Percentiles rank a stretch among this genome's conserved stretches.
Evolutionary conservation across 257 asterid genomes (phyloP).

Genomic region (Salvia miltiorrhiza): DNA sequence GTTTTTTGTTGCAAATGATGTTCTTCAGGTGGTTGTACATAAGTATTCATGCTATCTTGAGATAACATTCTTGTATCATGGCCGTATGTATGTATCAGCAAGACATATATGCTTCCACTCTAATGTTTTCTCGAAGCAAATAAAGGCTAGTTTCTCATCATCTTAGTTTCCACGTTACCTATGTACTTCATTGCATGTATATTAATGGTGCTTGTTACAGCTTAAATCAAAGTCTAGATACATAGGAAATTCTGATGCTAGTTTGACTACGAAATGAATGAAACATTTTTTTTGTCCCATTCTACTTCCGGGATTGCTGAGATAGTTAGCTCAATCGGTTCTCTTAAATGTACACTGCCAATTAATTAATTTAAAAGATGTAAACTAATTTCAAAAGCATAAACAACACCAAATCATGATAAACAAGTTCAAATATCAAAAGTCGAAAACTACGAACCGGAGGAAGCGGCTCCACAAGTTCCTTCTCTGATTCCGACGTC

Average conservation of each 20-base stretch:
- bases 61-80: constrained; percentile 90
- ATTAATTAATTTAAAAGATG: neutral
- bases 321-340: neutral
- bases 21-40: constrained; percentile 75
- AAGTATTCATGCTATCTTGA: constrained; percentile 96
- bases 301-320: neutral
- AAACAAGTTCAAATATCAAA: too few relatives aligned
- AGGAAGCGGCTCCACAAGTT: too few relatives aligned
- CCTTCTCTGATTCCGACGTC: too few relatives aligned
- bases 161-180: constrained; percentile 3
- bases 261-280: neutral
- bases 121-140: constrained; percentile 87
- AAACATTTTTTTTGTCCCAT: neutral
- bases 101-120: constrained; percentile 95
- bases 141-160: constrained; percentile 53
- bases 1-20: constrained; percentile 16
- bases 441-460: too few relatives aligned
- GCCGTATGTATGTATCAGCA: constrained; percentile 82
- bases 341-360: neutral
- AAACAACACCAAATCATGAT: too few relatives aligned
- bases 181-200: neutral
- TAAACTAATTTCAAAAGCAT: neutral
- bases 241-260: neutral
- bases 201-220: neutral
- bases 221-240: neutral